A percentile compares a stretch with the other conserved stretches of the same genome.
Evolutionary conservation across 345 rosid genomes (phyloP).

Genomic region (Corymbia maculata): DNA sequence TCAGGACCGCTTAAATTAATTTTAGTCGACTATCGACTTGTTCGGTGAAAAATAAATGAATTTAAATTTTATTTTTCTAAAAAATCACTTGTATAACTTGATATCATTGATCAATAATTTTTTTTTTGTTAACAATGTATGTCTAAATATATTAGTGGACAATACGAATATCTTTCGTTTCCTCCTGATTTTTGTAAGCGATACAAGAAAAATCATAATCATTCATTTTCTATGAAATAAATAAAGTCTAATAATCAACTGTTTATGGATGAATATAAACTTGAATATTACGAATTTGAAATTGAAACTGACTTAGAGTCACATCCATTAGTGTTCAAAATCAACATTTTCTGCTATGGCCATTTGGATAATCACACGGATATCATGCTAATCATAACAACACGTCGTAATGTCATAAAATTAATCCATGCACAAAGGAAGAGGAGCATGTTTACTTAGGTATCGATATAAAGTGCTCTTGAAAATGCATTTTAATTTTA

Average conservation of each 20-base stretch:
- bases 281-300: neutral
- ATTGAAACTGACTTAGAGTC: neutral
- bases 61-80: too few relatives aligned
- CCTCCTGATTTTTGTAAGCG: neutral
- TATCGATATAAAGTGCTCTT: neutral
- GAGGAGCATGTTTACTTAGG: neutral
- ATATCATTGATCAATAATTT: neutral
- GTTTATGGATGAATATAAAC: neutral
- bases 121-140: too few relatives aligned
- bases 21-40: neutral
- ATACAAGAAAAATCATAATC: neutral
- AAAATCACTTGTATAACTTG: too few relatives aligned
- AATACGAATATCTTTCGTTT: too few relatives aligned
- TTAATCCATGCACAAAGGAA: neutral
- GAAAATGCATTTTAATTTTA: accelerated
- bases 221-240: accelerated
- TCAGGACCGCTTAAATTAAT: neutral
- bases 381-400: neutral
- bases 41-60: neutral
- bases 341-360: neutral
- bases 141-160: too few relatives aligned
- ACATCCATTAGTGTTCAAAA: neutral
- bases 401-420: accelerated
- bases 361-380: neutral
- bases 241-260: accelerated